Conservation (phyloP, 2,329 filamentous ascomycete species). For the Pyrenophora tritici-repentis region DNA sequence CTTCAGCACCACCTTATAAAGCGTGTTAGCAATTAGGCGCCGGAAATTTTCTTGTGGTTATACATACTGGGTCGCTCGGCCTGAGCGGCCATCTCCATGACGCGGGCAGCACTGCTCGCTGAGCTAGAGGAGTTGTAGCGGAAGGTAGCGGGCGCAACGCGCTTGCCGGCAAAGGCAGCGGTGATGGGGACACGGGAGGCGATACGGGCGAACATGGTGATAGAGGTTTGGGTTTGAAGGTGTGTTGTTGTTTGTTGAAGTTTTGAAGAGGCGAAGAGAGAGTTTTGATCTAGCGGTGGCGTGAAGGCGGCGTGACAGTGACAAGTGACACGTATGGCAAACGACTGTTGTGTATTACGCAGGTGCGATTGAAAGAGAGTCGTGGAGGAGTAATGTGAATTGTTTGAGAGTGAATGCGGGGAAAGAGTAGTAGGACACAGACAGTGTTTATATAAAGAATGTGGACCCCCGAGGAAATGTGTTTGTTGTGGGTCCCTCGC, state of each 20-base stretch:
- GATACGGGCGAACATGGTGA: slow-evolving; percentile 23
- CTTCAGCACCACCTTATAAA: slow-evolving; percentile 28
- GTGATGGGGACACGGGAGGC: slow-evolving; percentile 31
- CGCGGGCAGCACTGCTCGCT: slow-evolving; percentile 27
- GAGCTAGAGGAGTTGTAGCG: slow-evolving; percentile 41
- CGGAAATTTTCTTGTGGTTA: too few relatives aligned
- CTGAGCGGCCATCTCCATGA: slow-evolving; percentile 38
- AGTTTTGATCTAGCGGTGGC: not conserved
- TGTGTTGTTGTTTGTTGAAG: not conserved
- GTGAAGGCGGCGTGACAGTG: not conserved
- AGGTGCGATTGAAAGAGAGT: not conserved
- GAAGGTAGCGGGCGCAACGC: slow-evolving; percentile 23
- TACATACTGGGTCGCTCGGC: slow-evolving; percentile 40
- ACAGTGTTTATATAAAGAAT: slow-evolving; percentile 17
- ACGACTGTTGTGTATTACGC: not conserved
- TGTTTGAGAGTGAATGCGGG: slow-evolving; percentile 7
- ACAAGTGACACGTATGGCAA: slow-evolving; percentile 8
- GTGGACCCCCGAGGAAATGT: slow-evolving; percentile 6
- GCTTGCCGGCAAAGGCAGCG: slow-evolving; percentile 27
- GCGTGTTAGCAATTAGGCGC: not conserved
- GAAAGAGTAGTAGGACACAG: slow-evolving; percentile 10
- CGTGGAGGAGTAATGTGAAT: not conserved
- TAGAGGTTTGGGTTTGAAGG: not conserved
- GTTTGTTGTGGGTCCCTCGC: slow-evolving; percentile 8
- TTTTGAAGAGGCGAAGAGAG: not conserved